Conservation (phyloP, 768 basidiomycete species). For the Neoboletus subvelutipes region DNA sequence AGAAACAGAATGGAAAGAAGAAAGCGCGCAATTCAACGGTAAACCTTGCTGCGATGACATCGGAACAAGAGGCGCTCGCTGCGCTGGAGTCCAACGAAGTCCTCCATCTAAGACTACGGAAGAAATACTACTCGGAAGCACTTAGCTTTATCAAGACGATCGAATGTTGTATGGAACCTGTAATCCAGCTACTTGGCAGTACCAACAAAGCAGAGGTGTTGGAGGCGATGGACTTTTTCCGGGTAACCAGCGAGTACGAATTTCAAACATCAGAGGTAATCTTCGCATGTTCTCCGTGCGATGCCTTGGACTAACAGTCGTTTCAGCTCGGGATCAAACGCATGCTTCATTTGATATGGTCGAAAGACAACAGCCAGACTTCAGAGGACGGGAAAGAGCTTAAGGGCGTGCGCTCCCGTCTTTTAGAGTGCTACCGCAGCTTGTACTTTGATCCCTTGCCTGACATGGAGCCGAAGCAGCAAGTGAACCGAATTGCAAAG, state of each 20-base stretch:
- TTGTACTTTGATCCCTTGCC: constrained; percentile 87
- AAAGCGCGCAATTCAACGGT: constrained; percentile 68
- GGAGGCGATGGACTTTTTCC: constrained; percentile 89
- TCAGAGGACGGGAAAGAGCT: constrained; percentile 76
- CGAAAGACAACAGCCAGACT: constrained; percentile 85
- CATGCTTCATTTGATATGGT: constrained; percentile 97
- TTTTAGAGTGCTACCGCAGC: constrained; percentile 84
- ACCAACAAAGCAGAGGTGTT: constrained; percentile 82
- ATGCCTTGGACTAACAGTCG: background rate
- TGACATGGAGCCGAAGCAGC: constrained; percentile 75
- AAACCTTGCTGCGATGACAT: constrained; percentile 64
- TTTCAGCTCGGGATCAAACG: constrained; percentile 82
- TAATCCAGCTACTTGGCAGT: constrained; percentile 80
- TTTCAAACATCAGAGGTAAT: constrained; percentile 74
- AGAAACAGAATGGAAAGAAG: constrained; percentile 45
- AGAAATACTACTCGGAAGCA: constrained; percentile 86
- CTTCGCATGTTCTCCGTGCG: background rate
- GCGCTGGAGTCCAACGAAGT: constrained; percentile 66
- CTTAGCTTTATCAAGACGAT: constrained; percentile 75
- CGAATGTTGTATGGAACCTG: constrained; percentile 65
- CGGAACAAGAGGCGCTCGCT: constrained; percentile 71
- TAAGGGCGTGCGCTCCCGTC: constrained; percentile 82
- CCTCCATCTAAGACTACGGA: constrained; percentile 65
- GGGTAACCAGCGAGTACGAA: constrained; percentile 75
- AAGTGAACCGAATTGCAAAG: constrained; percentile 90